phyloP scores from a whole-genome alignment of 2,329 filamentous ascomycete genomes.

The Diplodia corticola region DNA sequence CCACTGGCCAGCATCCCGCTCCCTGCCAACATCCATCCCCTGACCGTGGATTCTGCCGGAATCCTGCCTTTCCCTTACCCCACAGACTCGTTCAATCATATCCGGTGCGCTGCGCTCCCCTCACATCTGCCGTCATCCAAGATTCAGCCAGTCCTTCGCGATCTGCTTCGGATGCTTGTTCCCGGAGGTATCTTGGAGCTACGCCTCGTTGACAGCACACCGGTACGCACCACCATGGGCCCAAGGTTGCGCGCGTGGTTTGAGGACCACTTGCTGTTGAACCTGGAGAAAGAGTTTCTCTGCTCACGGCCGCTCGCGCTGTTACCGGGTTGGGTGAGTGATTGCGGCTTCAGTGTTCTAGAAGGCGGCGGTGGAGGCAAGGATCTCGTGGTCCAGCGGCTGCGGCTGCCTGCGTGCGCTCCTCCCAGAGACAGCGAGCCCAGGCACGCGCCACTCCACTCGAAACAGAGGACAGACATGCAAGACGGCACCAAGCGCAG shows the following conservation, averaged over 20 bases:
- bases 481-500: slow-evolving; percentile 1
- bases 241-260: slow-evolving; percentile 62
- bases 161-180: slow-evolving; percentile 58
- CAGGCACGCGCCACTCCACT: neutral
- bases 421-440: slow-evolving; percentile 17
- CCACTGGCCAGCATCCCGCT: slow-evolving; percentile 35
- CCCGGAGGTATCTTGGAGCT: slow-evolving; percentile 60
- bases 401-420: slow-evolving; percentile 34
- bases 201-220: slow-evolving; percentile 63
- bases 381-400: slow-evolving; percentile 28
- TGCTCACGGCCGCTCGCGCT: slow-evolving; percentile 61
- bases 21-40: slow-evolving; percentile 34
- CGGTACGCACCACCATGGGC: slow-evolving; percentile 57
- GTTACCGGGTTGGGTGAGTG: slow-evolving; percentile 60
- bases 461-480: neutral
- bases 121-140: slow-evolving; percentile 58
- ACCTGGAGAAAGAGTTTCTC: slow-evolving; percentile 59
- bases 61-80: slow-evolving; percentile 54
- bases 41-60: slow-evolving; percentile 37
- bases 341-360: slow-evolving; percentile 50
- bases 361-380: slow-evolving; percentile 7
- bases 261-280: slow-evolving; percentile 60
- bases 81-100: slow-evolving; percentile 37
- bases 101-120: slow-evolving; percentile 53
- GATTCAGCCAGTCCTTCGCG: slow-evolving; percentile 57